Conservation (phyloP, 345 rosid species). For the Eucalyptus curtisii region DNA sequence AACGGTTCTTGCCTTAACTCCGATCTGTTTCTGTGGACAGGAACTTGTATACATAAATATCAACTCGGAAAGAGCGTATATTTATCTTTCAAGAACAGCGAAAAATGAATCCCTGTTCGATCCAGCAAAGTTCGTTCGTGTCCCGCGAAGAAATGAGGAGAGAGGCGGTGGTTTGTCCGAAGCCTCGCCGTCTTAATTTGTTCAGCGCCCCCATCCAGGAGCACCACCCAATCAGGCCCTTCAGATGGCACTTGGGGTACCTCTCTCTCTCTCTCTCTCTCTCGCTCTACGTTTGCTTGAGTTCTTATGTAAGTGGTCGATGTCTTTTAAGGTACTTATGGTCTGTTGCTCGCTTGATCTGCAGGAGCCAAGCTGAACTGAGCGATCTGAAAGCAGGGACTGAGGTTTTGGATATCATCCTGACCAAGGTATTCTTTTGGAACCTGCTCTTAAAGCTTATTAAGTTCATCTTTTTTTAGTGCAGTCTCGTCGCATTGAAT, state of each 20-base stretch:
- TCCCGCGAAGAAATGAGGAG: constrained; percentile 42
- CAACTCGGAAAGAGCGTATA: not conserved
- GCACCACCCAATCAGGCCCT: constrained; percentile 28
- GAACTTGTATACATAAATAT: not conserved
- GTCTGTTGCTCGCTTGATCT: not conserved
- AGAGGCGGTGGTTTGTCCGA: constrained; percentile 57
- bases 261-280: not conserved
- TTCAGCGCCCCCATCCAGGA: constrained; percentile 18
- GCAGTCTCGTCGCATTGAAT: not conserved
- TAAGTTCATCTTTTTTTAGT: not conserved
- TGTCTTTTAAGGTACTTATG: not conserved
- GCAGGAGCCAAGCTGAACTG: constrained; percentile 60
- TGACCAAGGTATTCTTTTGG: constrained; percentile 35
- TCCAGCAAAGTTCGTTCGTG: constrained; percentile 34
- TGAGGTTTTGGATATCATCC: constrained; percentile 71
- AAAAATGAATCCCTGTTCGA: constrained; percentile 58
- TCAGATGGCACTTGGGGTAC: constrained; percentile 52
- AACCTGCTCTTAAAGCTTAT: not conserved
- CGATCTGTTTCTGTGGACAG: not conserved
- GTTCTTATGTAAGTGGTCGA: not conserved
- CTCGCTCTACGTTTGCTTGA: not conserved
- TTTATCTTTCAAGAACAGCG: not conserved
- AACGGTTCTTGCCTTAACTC: not conserved
- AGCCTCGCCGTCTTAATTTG: constrained; percentile 55
- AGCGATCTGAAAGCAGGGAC: constrained; percentile 43